Evolutionary conservation across 441 rosid genomes (phyloP), one percentile per base, ranked within the genome.

Genomic region (Arabidopsis lyrata): DNA sequence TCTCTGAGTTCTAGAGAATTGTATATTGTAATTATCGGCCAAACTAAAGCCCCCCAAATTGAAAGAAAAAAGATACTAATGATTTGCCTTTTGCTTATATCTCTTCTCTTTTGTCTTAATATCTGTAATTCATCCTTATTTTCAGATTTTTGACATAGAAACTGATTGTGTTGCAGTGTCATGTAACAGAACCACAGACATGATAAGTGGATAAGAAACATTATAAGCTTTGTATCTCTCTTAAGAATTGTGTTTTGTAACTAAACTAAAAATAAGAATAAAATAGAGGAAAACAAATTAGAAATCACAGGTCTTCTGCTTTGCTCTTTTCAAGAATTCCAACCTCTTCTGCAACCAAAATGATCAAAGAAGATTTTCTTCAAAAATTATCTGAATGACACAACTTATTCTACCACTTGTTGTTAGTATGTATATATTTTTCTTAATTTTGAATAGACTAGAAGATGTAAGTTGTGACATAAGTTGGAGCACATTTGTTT

Each of bases 1-100:
- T 52, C 70, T 44, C 62, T 32, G 41, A 39, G 63, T 47, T 47
- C 35, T 56, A 53, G 68, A 77, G 72, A 65, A 70, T 47, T 77
- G 76, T 70, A 70, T 77, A 64, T 77, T 76, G 76, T 77, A 70
- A 77, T 70, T 65, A 77, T 71, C 48, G 72, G 72, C 72, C 24
- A 22, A 70, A 54, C 63, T 69, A 31, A 70, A 63, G 24, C 12
- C 61, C 54, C 65, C 34, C 60, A 48, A 57, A 36, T 44, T 56
- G 2, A 63, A 76, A 39, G 29, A 42, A 55, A 53, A 18, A 22
- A 45, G 38, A 58, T 49, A 71, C 72, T 57, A 41, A 58, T 70
- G 76, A 42, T 64, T 56, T 70, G 55, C 67, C 42, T 31, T 64
- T 31, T 38, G 8, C 7, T 27, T 15, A 14, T 13, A 8, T 61